Conservation (phyloP, 2,329 filamentous ascomycete genomes). For the Fusarium nygamai region DNA sequence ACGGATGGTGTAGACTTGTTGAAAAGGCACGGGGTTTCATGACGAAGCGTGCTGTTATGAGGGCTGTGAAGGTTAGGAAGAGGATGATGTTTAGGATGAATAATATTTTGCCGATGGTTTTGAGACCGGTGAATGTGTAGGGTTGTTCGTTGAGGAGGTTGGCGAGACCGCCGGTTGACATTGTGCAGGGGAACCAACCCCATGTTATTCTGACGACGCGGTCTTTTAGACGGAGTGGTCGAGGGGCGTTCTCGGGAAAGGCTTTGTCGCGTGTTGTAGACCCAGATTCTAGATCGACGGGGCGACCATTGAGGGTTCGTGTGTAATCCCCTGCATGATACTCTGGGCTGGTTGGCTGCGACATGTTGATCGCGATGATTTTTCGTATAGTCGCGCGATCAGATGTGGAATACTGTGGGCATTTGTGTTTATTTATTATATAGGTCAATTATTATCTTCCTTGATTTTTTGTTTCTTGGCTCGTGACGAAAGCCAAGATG, state of each 20-base stretch:
- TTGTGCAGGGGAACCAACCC: slow-evolving; percentile 20
- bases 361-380: background rate
- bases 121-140: background rate
- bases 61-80: background rate
- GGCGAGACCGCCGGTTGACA: slow-evolving; percentile 19
- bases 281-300: background rate
- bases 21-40: slow-evolving; percentile 14
- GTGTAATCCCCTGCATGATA: background rate
- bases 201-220: slow-evolving; percentile 14
- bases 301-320: background rate
- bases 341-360: background rate
- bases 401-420: background rate
- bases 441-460: rapidly evolving
- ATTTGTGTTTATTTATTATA: background rate
- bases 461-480: background rate
- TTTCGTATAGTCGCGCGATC: background rate
- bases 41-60: background rate
- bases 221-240: slow-evolving; percentile 3
- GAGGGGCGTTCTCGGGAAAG: background rate
- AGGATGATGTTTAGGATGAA: slow-evolving; percentile 15
- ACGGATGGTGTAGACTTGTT: slow-evolving; percentile 16
- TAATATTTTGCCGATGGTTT: slow-evolving; percentile 18
- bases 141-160: slow-evolving; percentile 16
- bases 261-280: background rate
- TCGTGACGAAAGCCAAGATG: background rate